Evolutionary conservation across 179 eudicot species (phyloP).

Genomic region (Corrigiola litoralis): DNA sequence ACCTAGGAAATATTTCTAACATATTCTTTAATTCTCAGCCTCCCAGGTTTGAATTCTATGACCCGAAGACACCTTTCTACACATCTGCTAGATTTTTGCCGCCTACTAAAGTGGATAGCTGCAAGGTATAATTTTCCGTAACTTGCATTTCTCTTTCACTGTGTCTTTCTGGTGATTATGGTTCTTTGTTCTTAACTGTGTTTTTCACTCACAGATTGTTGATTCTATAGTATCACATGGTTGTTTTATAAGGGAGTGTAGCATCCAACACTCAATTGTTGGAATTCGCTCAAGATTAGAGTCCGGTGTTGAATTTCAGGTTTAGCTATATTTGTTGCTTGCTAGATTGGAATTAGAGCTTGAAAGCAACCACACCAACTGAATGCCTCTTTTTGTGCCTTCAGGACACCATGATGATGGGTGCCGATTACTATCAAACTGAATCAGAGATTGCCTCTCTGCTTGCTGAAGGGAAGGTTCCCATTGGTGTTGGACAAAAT

Average conservation of each 20-base stretch:
- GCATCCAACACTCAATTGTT: constrained; percentile 71
- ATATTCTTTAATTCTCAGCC: constrained; percentile 43
- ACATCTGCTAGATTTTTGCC: constrained; percentile 87
- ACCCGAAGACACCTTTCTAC: constrained; percentile 83
- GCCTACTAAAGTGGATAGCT: constrained; percentile 76
- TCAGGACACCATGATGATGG: constrained; percentile 74
- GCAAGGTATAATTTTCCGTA: constrained; percentile 47
- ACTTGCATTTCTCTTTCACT: background rate
- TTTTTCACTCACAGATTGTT: constrained; percentile 44
- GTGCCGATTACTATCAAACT: constrained; percentile 75
- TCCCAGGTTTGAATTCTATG: constrained; percentile 73
- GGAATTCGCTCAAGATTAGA: constrained; percentile 86
- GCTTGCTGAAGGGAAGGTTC: constrained; percentile 64
- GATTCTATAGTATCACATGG: constrained; percentile 91
- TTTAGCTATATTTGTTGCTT: constrained; percentile 1
- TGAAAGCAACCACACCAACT: background rate
- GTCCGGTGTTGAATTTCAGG: constrained; percentile 72
- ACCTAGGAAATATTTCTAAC: background rate
- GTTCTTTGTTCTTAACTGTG: background rate
- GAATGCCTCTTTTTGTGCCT: background rate
- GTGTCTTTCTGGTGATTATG: background rate
- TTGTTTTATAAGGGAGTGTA: constrained; percentile 71
- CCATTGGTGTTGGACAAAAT: constrained; percentile 65
- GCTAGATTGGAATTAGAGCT: background rate
- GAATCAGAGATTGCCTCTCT: constrained; percentile 69